Evolutionary conservation across 2,329 filamentous ascomycete species (phyloP), one percentile per base, ranked within the genome.

Genomic region (Sphaerulina vaccinii): DNA sequence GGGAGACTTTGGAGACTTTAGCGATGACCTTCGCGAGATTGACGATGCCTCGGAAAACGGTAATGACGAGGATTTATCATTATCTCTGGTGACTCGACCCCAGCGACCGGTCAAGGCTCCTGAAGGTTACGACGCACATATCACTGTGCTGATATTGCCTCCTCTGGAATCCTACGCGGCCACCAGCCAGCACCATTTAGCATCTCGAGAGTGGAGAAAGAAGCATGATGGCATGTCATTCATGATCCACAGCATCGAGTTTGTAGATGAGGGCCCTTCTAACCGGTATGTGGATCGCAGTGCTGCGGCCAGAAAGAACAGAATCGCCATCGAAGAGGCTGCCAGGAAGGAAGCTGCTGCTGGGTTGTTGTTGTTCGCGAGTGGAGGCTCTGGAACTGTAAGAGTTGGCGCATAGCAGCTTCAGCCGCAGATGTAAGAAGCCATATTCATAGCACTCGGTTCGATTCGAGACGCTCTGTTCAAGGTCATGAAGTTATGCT

Each of bases 181-280:
- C 5, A 86, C 83, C 0, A 86, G 86, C 1, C 81, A 89, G 37
- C 90, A 87, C 64, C 92, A 92, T 2, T 81, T 99, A 51, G 85
- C 84, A 60, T 95, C 88, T 59, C 83, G 90, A 22, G 83, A 86
- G 54, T 96, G 90, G 78, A 86, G 83, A 5, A 81, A 79, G 19
- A 78, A 73, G 21, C 90, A 96, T 65, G 90, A 95, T 61, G 91
- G 91, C 2, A 81, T 96, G 69, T 96, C 90, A 68, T 97, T 88
- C 71, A 90, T 87, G 79, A 82, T 99, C 41, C 78, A 84, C 55
- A 83, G 84, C 46, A 81, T 96, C 9, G 84, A 90, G 46, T 97
- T 91, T 85, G 88, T 96, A 0, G 85, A 88, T 57, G 90, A 93
- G 10, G 86, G 81, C 0, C 78, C 77, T 57, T 79, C 73, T 51